These are phyloP conservation scores for Fusarium transvaalense DNA, from an alignment of 2,329 filamentous ascomycete species.

Conservation along the genomic window DNA sequence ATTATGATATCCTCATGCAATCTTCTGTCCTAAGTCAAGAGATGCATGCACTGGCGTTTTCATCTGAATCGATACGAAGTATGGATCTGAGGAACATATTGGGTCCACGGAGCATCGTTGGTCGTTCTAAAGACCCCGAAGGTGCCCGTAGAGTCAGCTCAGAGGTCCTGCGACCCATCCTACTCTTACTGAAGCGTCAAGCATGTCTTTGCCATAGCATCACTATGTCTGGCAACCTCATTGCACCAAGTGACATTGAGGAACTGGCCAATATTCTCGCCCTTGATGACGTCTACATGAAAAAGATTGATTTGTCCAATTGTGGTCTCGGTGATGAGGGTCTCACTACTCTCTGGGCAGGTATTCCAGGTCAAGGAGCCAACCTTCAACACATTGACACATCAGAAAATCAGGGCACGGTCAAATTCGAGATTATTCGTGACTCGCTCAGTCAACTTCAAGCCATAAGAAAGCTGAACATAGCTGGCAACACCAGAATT, in stretches of 20 bases:
- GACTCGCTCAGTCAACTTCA: conserved; percentile 59
- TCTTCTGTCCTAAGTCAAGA: conserved; percentile 67
- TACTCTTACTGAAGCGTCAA: conserved; percentile 62
- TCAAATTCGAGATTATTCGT: conserved; percentile 62
- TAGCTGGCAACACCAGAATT: conserved; percentile 65
- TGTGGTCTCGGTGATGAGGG: conserved; percentile 65
- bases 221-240: conserved; percentile 62
- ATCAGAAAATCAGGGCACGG: conserved; percentile 65
- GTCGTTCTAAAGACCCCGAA: conserved; percentile 41
- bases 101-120: conserved; percentile 46
- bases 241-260: conserved; percentile 61
- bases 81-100: conserved; percentile 64
- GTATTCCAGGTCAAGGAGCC: conserved; percentile 59
- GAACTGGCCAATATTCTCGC: conserved; percentile 55
- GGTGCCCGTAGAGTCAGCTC: conserved; percentile 48
- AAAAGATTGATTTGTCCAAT: conserved; percentile 63
- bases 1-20: conserved; percentile 62
- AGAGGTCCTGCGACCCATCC: conserved; percentile 62
- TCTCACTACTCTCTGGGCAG: conserved; percentile 62
- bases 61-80: conserved; percentile 66
- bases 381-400: conserved; percentile 64
- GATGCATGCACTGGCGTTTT: conserved; percentile 67
- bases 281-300: conserved; percentile 57
- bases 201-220: conserved; percentile 65
- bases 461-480: conserved; percentile 62